These are phyloP conservation scores for Suillus weaverae DNA, from an alignment of 768 basidiomycete species.

Conservation along the genomic window DNA sequence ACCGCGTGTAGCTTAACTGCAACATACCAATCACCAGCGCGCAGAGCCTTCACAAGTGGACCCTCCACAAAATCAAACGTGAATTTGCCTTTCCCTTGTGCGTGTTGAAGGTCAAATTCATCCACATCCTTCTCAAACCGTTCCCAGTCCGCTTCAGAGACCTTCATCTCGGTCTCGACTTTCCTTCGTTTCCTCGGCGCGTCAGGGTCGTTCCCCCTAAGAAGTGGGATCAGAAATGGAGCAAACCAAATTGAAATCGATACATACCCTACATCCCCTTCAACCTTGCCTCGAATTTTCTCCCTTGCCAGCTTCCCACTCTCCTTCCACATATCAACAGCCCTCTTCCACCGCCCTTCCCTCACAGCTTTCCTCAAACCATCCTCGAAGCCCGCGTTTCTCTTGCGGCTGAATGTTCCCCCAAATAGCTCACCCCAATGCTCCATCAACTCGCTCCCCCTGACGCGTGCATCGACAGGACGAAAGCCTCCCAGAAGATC, in stretches of 20 bases:
- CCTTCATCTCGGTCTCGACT: conserved; percentile 45
- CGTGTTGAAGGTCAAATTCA: conserved; percentile 86
- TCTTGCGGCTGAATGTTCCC: conserved; percentile 83
- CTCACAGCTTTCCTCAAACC: conserved; percentile 78
- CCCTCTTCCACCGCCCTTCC: conserved; percentile 84
- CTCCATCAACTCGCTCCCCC: conserved; percentile 68
- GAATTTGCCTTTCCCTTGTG: conserved; percentile 85
- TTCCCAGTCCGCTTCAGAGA: conserved; percentile 61
- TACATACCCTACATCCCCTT: conserved; percentile 30
- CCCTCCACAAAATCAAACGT: conserved; percentile 96
- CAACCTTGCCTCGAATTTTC: conserved; percentile 45
- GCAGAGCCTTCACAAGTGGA: conserved; percentile 87
- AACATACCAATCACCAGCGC: conserved; percentile 86
- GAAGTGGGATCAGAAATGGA: not conserved
- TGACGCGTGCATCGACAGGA: conserved; percentile 85
- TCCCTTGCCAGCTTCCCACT: conserved; percentile 67
- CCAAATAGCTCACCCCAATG: conserved; percentile 81
- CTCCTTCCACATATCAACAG: conserved; percentile 82
- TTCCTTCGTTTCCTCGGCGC: conserved; percentile 72
- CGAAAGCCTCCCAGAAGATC: conserved; percentile 95
- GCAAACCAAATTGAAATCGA: not conserved
- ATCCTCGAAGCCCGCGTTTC: conserved; percentile 84
- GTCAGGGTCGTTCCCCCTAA: conserved; percentile 33
- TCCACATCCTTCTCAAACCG: conserved; percentile 65
- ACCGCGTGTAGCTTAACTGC: not conserved